Conservation (phyloP, 768 basidiomycete species). For the Crassisporium funariophilum region DNA sequence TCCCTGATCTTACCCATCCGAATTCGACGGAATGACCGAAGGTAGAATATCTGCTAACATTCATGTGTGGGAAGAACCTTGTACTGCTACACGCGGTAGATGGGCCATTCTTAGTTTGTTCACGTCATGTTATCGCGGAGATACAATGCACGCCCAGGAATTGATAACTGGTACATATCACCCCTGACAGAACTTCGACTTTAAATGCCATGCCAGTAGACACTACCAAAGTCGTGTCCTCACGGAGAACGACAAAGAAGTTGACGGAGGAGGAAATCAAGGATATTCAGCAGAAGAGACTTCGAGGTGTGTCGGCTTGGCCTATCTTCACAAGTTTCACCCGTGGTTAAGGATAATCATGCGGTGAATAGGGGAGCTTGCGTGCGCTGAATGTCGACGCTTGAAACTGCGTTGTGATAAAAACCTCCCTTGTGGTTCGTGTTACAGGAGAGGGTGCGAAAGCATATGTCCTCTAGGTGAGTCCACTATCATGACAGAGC, state of each 20-base stretch:
- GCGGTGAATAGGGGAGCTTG: constrained; percentile 44
- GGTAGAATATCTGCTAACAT: constrained; percentile 1
- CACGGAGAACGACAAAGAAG: constrained; percentile 42
- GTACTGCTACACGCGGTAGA: too few species aligned
- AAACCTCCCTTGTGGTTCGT: constrained; percentile 52
- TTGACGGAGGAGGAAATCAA: constrained; percentile 52
- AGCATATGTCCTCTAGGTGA: constrained; percentile 65
- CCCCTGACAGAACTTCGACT: constrained; percentile 4
- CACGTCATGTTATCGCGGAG: constrained; percentile 1
- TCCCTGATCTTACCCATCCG: too few species aligned
- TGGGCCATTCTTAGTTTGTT: not conserved
- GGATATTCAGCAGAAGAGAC: constrained; percentile 53
- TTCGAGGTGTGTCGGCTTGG: constrained; percentile 41
- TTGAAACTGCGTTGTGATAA: constrained; percentile 57
- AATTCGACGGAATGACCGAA: constrained; percentile 5
- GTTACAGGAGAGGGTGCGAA: constrained; percentile 59
- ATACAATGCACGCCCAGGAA: not conserved
- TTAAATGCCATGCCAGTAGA: constrained; percentile 44
- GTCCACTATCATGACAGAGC: constrained; percentile 8
- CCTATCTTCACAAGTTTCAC: constrained; percentile 5
- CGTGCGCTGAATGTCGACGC: constrained; percentile 55
- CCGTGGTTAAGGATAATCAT: not conserved
- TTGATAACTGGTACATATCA: constrained; percentile 13
- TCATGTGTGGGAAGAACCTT: constrained; percentile 1
- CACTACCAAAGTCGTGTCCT: constrained; percentile 37